phyloP scores from a whole-genome alignment of 768 basidiomycete genomes.

The Macrocybe gigantea region DNA sequence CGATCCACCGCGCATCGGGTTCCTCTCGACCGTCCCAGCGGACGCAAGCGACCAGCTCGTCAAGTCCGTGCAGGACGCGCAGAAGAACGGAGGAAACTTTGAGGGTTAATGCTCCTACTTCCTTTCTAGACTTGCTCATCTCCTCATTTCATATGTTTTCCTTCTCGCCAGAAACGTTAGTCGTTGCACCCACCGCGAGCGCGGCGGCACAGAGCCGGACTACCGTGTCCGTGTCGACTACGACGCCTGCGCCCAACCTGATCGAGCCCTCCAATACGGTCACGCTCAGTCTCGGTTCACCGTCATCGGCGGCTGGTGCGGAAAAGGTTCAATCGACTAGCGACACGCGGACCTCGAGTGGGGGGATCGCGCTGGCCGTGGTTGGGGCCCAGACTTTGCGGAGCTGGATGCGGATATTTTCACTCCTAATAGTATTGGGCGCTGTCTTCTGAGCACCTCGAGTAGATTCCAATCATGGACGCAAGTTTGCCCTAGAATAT shows the following conservation, averaged over 20 bases:
- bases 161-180: constrained; percentile 21
- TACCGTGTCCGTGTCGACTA: constrained; percentile 3
- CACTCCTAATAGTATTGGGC: no score
- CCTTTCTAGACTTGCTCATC: neutral
- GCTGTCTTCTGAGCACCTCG: no score
- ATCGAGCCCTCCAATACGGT: no score
- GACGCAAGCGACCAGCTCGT: constrained; percentile 37
- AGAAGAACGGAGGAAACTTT: constrained; percentile 31
- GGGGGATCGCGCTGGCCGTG: no score
- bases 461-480: no score
- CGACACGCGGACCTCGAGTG: no score
- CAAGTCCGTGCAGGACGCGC: constrained; percentile 30
- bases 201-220: constrained; percentile 16
- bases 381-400: no score
- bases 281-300: no score
- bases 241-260: neutral
- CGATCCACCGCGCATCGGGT: constrained; percentile 64
- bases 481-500: no score
- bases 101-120: constrained; percentile 20
- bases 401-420: no score
- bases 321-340: no score
- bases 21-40: constrained; percentile 55
- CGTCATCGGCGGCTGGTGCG: no score
- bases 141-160: neutral
- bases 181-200: constrained; percentile 28